These are phyloP conservation scores for Penicillium crystallinum DNA, from an alignment of 495 filamentous ascomycete genomes.

Conservation along the genomic window DNA sequence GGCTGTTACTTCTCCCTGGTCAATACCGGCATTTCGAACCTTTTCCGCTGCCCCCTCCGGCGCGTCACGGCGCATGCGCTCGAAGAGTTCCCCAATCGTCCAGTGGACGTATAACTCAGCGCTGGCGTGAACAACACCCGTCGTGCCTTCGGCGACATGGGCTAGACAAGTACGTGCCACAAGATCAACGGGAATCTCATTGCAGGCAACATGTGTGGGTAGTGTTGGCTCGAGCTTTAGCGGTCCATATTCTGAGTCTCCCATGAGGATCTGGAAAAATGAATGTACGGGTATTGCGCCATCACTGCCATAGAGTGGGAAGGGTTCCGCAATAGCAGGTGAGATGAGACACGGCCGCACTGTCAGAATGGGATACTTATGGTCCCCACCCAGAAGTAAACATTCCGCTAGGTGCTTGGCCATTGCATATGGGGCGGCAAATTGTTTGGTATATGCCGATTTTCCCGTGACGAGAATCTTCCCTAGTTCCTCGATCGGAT, in stretches of 20 bases:
- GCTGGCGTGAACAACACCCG: constrained; percentile 13
- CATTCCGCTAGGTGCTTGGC: constrained; percentile 21
- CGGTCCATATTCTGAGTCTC: background rate
- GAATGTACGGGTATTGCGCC: constrained; percentile 5
- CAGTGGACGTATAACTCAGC: constrained; percentile 1
- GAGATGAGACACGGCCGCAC: constrained; percentile 14
- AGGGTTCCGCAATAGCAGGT: constrained; percentile 20
- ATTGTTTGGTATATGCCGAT: constrained; percentile 3
- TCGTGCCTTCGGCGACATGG: constrained; percentile 7
- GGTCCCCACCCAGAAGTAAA: constrained; percentile 1
- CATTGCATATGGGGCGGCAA: constrained; percentile 14
- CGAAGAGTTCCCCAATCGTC: background rate
- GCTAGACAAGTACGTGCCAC: constrained; percentile 11
- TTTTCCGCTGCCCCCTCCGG: background rate
- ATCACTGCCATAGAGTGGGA: constrained; percentile 13
- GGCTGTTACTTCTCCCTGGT: background rate
- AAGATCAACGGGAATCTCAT: constrained; percentile 19
- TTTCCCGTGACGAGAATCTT: constrained; percentile 4
- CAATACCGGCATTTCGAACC: background rate
- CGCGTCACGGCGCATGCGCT: background rate
- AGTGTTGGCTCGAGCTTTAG: background rate
- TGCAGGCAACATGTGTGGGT: background rate
- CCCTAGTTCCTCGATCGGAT: background rate
- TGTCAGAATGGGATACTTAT: constrained; percentile 8
- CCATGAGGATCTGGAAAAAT: background rate